Evolutionary conservation across 352 stramenopile genomes (phyloP).

Genomic region (Phytophthora citrophthora): DNA sequence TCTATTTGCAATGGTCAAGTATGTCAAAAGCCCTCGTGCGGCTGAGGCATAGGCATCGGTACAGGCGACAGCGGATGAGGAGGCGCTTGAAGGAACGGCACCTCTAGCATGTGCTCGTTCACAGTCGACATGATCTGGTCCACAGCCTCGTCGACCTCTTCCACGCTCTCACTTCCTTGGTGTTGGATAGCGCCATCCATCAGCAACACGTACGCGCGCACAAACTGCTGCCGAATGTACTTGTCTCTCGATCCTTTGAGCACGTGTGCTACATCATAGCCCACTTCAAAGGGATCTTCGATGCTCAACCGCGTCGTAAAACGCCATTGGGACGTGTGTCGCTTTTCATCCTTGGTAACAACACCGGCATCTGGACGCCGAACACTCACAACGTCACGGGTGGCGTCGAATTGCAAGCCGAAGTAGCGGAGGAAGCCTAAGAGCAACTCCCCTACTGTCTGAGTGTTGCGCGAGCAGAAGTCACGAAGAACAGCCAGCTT

Average conservation of each 20-base stretch:
- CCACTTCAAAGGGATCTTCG: conserved; percentile 99
- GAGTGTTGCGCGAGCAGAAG: conserved; percentile 56
- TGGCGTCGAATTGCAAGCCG: conserved; percentile 74
- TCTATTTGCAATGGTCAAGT: conserved; percentile 37
- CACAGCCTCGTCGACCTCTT: conserved; percentile 19
- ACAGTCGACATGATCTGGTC: conserved; percentile 43
- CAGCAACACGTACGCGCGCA: conserved; percentile 70
- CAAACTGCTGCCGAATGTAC: conserved; percentile 87
- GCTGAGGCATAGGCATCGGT: conserved; percentile 15
- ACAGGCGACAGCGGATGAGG: conserved; percentile 31
- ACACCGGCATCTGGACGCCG: conserved; percentile 58
- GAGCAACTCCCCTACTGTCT: conserved; percentile 69
- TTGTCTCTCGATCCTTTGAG: conserved; percentile 91
- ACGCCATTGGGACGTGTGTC: conserved; percentile 67
- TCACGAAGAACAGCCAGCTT: conserved; percentile 49
- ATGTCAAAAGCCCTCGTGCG: conserved; percentile 31
- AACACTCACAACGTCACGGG: conserved; percentile 68
- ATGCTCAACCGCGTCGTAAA: conserved; percentile 89
- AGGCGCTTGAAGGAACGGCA: conserved; percentile 46
- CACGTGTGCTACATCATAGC: conserved; percentile 98
- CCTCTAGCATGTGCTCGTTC: conserved; percentile 49
- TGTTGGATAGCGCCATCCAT: conserved; percentile 50
- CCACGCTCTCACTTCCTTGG: conserved; percentile 14
- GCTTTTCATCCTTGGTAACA: conserved; percentile 83
- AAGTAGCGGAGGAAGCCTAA: conserved; percentile 83